Conservation (phyloP, 495 filamentous ascomycete genomes). For the Extremus antarcticus region DNA sequence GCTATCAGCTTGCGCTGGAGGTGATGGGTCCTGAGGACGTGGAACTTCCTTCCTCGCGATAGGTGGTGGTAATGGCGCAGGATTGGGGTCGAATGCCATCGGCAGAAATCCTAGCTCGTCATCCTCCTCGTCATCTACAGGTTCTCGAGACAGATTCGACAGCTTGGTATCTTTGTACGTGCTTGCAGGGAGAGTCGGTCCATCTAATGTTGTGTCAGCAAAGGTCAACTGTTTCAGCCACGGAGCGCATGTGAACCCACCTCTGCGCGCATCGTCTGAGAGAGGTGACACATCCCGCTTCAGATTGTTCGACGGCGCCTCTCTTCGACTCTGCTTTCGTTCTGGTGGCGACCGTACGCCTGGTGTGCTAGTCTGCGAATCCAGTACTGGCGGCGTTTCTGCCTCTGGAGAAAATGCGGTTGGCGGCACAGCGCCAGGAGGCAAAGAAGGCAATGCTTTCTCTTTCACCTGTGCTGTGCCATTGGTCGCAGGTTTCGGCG, state of each 20-base stretch:
- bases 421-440: slow-evolving; percentile 57
- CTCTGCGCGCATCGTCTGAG: slow-evolving; percentile 27
- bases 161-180: slow-evolving; percentile 71
- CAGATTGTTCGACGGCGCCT: slow-evolving; percentile 24
- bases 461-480: slow-evolving; percentile 60
- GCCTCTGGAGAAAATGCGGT: slow-evolving; percentile 50
- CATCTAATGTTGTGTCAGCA: slow-evolving; percentile 32
- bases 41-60: slow-evolving; percentile 15
- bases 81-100: slow-evolving; percentile 76
- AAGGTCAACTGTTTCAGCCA: slow-evolving; percentile 9
- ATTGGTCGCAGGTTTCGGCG: slow-evolving; percentile 45
- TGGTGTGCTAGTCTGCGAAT: slow-evolving; percentile 54
- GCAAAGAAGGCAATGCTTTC: slow-evolving; percentile 88
- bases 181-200: slow-evolving; percentile 58
- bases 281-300: slow-evolving; percentile 30
- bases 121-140: slow-evolving; percentile 33
- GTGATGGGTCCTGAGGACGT: slow-evolving; percentile 12
- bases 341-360: slow-evolving; percentile 62
- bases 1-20: slow-evolving; percentile 10
- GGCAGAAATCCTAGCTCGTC: slow-evolving; percentile 84
- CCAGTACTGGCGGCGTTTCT: slow-evolving; percentile 54
- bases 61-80: slow-evolving; percentile 49
- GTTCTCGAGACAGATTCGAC: slow-evolving; percentile 40
- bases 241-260: slow-evolving; percentile 18
- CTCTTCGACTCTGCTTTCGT: slow-evolving; percentile 33